Percentiles rank a stretch among this genome's conserved stretches.
Conservation (phyloP, 768 basidiomycete genomes). For the Boletus vinaceobasis region DNA sequence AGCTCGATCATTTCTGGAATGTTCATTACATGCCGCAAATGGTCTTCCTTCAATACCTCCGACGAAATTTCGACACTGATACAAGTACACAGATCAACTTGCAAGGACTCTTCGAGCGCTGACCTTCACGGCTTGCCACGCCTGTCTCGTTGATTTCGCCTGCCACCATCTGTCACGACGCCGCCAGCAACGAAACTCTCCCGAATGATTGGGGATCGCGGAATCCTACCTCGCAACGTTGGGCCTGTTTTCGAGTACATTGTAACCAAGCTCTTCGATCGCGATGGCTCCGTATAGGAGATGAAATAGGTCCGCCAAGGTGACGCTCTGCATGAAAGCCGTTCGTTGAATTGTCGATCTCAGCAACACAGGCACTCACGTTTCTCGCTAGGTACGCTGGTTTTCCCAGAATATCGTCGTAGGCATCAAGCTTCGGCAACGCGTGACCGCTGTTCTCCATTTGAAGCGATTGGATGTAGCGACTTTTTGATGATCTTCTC, state of each 20-base stretch:
- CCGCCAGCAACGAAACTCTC: neutral
- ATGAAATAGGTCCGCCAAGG: slow-evolving; percentile 46
- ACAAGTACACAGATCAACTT: neutral
- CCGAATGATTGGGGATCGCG: no score
- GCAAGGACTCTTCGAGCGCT: slow-evolving; percentile 17
- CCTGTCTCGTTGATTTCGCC: slow-evolving; percentile 41
- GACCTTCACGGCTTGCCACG: slow-evolving; percentile 47
- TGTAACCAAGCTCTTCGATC: slow-evolving; percentile 21
- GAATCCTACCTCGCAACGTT: slow-evolving; percentile 26
- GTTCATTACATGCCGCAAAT: neutral
- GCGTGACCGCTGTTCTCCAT: neutral
- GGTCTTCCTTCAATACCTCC: neutral
- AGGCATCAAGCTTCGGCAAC: slow-evolving; percentile 43
- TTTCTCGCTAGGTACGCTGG: slow-evolving; percentile 56
- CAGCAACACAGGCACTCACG: slow-evolving; percentile 28
- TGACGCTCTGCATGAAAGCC: slow-evolving; percentile 32
- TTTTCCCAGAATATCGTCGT: slow-evolving; percentile 51
- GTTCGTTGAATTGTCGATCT: neutral
- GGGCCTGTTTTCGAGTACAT: slow-evolving; percentile 21
- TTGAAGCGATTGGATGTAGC: slow-evolving; percentile 18
- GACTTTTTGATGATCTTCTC: slow-evolving; percentile 56
- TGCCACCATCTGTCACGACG: slow-evolving; percentile 48
- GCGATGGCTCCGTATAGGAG: slow-evolving; percentile 37
- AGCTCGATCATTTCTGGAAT: no score
- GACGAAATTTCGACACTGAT: neutral